These are phyloP conservation scores for Pistacia integerrima DNA, from an alignment of 345 rosid species.

Conservation along the genomic window DNA sequence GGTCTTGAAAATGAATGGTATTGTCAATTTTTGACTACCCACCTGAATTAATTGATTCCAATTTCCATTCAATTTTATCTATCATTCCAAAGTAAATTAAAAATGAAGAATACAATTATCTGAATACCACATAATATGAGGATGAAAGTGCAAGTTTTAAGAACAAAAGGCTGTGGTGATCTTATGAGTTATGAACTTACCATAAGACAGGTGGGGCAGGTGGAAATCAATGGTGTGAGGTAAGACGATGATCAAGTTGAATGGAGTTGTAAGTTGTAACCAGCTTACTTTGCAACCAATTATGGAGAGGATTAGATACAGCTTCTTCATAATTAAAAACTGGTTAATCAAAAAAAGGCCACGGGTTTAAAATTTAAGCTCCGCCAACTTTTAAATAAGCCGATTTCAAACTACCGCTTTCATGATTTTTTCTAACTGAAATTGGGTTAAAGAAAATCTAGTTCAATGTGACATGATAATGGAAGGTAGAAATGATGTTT, in stretches of 20 bases:
- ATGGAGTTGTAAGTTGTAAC: background rate
- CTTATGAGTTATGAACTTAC: background rate
- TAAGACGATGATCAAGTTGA: background rate
- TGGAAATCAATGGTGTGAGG: constrained; percentile 5
- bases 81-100: no score
- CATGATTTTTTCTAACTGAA: background rate
- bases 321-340: background rate
- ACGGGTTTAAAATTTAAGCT: background rate
- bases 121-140: no score
- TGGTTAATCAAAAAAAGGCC: background rate
- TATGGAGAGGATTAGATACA: constrained; percentile 6
- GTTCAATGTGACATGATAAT: background rate
- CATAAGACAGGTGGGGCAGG: background rate
- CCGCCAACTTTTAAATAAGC: background rate
- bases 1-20: no score
- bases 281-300: constrained; percentile 21
- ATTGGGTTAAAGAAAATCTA: background rate
- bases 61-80: no score
- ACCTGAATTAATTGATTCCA: no score
- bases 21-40: no score
- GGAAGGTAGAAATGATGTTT: background rate
- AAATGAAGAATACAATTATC: no score
- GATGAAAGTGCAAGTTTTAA: background rate
- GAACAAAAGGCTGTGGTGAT: background rate
- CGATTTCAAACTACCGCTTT: background rate